Evolutionary conservation across 1,284 basidiomycete species (phyloP).

Genomic region (Marasmius oreades): DNA sequence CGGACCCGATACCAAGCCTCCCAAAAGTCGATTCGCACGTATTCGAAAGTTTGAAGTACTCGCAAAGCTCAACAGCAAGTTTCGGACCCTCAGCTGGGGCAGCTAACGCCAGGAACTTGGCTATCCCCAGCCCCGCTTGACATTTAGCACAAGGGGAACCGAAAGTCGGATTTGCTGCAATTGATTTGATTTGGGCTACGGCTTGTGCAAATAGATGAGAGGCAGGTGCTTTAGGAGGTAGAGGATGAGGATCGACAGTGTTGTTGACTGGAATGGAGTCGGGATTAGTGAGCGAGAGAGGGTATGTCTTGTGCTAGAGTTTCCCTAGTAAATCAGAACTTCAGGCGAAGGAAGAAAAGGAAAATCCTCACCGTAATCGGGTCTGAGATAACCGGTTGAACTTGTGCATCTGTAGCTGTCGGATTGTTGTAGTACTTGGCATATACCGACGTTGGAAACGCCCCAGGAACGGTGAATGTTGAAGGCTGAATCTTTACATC

Average conservation of each 20-base stretch:
- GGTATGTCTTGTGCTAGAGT: constrained; percentile 51
- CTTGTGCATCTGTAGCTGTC: constrained; percentile 63
- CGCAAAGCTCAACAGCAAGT: constrained; percentile 58
- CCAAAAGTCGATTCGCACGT: constrained; percentile 50
- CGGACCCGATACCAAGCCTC: constrained; percentile 46
- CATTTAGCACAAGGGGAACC: constrained; percentile 59
- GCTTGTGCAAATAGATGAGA: constrained; percentile 45
- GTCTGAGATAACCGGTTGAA: constrained; percentile 69
- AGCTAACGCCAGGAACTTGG: constrained; percentile 65
- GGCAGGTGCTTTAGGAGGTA: constrained; percentile 52
- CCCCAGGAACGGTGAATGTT: constrained; percentile 55
- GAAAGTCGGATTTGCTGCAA: constrained; percentile 49
- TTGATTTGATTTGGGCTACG: constrained; percentile 50
- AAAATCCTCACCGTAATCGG: constrained; percentile 48
- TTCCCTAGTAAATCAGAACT: constrained; percentile 6
- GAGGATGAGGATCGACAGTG: constrained; percentile 58
- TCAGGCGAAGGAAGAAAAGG: constrained; percentile 1
- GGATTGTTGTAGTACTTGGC: constrained; percentile 68
- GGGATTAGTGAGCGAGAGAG: constrained; percentile 57
- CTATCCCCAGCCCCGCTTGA: constrained; percentile 56
- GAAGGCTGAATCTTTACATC: constrained; percentile 28
- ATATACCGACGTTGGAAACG: constrained; percentile 62
- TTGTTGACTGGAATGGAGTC: constrained; percentile 51
- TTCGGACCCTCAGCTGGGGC: constrained; percentile 59
- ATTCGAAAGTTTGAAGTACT: constrained; percentile 52